Base-by-base conservation (phyloP, 345 rosid species). In the Rhodamnia argentea region DNA sequence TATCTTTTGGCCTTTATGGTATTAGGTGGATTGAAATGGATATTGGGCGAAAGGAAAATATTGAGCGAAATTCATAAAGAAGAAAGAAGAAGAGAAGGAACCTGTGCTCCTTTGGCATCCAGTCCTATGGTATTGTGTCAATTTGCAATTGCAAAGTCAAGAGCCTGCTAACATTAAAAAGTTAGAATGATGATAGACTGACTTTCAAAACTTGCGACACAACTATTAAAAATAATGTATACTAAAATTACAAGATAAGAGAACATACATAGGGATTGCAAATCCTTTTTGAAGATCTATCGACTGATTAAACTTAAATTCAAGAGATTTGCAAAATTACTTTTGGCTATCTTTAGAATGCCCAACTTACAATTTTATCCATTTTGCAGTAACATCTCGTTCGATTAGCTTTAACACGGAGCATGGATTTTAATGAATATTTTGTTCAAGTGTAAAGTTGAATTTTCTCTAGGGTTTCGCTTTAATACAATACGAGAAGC, bases 61-160 rank as follows among this genome's bases (percentile, higher is more conserved):
- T 47, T 11, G 51, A 47, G 51, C 11, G 11, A 47, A 8, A 47
- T 47, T 47, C 51, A 47, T 10, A 47, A 47, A 47, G 51, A 47
- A 47, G 51, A 10, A 8, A 47, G 11, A 47, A 47, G 51, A 47
- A 10, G 51, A 47, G 51, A 47, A 47, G 51, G 51, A 47, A 8
- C 51, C 1, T 47, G 11, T 47, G 51, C 51, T 47, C 51, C 51
- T 47, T 47, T 9, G 51, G 32, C 75, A 29, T 27, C 42, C 22
- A 0, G 0, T 59, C 32, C 32, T 1, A 2, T 12, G 29, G 29
- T 54, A 6, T 18, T 20, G 1, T 53, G 20, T 15, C 20, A 2
- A 18, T 6, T 7, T 12, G 2, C 7, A 59, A 5, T n/a, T 59
- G 32, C 27, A 15, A 59, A 0, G 6, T 59, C 2, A 0, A 0